Evolutionary conservation across 73 alveolate species (phyloP).

Genomic region (Uronychia binucleata): DNA sequence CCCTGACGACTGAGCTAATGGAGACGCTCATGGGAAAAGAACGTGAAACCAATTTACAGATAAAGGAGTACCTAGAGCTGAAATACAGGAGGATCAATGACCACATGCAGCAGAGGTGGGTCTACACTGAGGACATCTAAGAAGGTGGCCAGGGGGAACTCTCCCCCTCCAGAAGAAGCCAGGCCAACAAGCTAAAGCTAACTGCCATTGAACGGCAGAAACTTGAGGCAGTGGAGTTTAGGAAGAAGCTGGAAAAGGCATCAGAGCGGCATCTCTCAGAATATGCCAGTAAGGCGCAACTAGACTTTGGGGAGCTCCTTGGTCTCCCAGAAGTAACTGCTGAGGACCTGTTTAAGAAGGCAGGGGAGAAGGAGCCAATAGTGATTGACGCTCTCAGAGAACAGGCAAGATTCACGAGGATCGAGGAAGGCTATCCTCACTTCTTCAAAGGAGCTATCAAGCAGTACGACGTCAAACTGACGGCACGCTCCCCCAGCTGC

Average conservation of each 20-base stretch:
- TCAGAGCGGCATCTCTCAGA: slow-evolving; percentile 50
- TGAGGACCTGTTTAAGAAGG: slow-evolving; percentile 18
- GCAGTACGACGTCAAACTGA: not conserved
- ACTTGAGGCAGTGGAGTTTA: not conserved
- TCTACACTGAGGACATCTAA: not conserved
- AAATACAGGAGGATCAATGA: slow-evolving; percentile 35
- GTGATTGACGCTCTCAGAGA: slow-evolving; percentile 40
- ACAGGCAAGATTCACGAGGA: slow-evolving; percentile 21
- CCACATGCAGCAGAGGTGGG: slow-evolving; percentile 24
- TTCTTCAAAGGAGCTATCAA: not conserved
- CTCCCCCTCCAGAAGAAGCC: not conserved
- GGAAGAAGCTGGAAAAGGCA: slow-evolving; percentile 19
- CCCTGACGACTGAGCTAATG: slow-evolving; percentile 22
- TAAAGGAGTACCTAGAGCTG: slow-evolving; percentile 19
- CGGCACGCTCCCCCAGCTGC: not conserved
- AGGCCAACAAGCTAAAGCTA: not conserved
- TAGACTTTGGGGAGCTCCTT: slow-evolving; percentile 33
- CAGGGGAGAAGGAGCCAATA: slow-evolving; percentile 39
- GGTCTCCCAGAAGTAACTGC: slow-evolving; percentile 53
- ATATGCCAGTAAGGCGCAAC: slow-evolving; percentile 21
- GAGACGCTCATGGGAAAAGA: slow-evolving; percentile 7
- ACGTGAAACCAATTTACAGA: not conserved
- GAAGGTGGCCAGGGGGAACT: not conserved
- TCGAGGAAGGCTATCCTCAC: slow-evolving; percentile 46
- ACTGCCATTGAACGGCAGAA: not conserved